Base-by-base conservation (phyloP, 176 grass and related monocot species). In the Oryza meyeriana region DNA sequence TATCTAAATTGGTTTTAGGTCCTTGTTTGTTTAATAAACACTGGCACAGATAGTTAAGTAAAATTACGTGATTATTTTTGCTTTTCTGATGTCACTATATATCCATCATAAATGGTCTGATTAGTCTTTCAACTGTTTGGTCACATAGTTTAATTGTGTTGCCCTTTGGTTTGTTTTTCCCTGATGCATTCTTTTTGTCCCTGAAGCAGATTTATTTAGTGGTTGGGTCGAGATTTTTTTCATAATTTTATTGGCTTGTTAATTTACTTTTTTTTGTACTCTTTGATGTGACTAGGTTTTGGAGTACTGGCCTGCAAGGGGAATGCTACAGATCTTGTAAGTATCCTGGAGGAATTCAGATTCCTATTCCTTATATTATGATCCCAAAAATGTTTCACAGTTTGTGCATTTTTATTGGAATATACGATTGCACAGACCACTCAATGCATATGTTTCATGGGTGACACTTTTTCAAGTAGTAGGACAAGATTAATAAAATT, bases 251-350 rank as follows among this genome's bases (percentile, higher is more conserved):
- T 29, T 52, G 17, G 0, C 2, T 45, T 7, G 6, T n/a, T 47
- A 29, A 2, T 22, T 75, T 33, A 24, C 1, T 69, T 0, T 63
- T 63, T 2, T 65, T 75, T 64, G 33, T 72, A 28, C 81, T 22
- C 10, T 61, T 76, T 69, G 36, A 38, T 69, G 24, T 45, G 6
- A 57, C 18, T 61, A 98, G 96, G 65, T 98, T 88, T 82, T 98
- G 10, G 96, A 95, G 36, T 95, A 91, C 73, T 98, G 90, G 96
- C 86, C 82, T 70, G 88, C 85, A 69, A 88, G 94, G 30, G 94
- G 94, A 57, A 97, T 97, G 94, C 88, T 97, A 64, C 92, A 97
- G 66, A 97, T 97, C 82, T 97, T 97, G 94, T 97, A 87, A 83
- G 92, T 90, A 18, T 32, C 67, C 45, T 67, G 36, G 12, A 68